Evolutionary conservation across 169 alveolate genomes (phyloP).

Genomic region (Plasmodium falciparum): DNA sequence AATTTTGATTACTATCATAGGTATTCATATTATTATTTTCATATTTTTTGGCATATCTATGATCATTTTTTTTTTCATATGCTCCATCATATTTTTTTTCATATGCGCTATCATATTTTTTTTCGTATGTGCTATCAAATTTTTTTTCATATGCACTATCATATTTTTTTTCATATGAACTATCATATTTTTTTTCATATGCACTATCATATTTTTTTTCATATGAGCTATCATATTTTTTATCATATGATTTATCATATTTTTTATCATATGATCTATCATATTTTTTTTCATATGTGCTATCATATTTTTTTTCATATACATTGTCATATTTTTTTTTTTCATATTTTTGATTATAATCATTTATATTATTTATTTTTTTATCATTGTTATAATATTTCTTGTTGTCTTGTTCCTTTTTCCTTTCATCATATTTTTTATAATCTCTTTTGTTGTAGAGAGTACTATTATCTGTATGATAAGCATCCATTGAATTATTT

Average conservation of each 20-base stretch:
- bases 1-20: background rate
- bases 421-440: background rate
- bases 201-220: no score
- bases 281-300: no score
- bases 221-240: no score
- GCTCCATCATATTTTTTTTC: no score
- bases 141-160: constrained; percentile 24
- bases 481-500: constrained; percentile 43
- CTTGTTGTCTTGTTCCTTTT: no score
- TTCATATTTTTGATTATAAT: constrained; percentile 4
- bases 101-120: no score
- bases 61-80: background rate
- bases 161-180: constrained; percentile 31
- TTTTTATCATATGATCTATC: no score
- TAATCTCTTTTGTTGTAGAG: constrained; percentile 7
- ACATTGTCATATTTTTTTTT: constrained; percentile 3
- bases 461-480: constrained; percentile 9
- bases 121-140: constrained; percentile 3
- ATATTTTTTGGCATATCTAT: background rate
- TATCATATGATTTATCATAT: no score
- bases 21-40: background rate
- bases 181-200: background rate
- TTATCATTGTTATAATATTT: background rate
- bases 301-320: background rate
- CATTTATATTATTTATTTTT: background rate